These are phyloP conservation scores for Taphrina sp. DNA, from an alignment of 1,139 yeast genomes.

Conservation along the genomic window DNA sequence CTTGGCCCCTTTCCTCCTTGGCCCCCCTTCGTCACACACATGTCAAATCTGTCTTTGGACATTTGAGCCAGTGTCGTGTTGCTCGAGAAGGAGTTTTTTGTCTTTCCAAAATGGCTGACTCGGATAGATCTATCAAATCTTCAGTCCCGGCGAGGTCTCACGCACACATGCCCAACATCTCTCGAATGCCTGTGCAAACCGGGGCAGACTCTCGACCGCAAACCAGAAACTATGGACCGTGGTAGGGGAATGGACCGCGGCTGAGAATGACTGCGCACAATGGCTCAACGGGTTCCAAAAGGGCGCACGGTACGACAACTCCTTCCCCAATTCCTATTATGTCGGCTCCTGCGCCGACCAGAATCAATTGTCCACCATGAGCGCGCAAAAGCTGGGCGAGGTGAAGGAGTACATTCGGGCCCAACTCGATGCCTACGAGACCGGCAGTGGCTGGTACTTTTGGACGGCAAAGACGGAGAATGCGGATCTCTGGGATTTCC, in stretches of 20 bases:
- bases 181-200: slow-evolving; percentile 61
- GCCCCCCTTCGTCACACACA: too few species aligned
- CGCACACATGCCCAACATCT: slow-evolving; percentile 63
- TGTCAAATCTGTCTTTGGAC: too few species aligned
- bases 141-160: slow-evolving; percentile 61
- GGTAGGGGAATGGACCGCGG: slow-evolving; percentile 92
- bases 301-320: slow-evolving; percentile 83
- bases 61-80: slow-evolving; percentile 27
- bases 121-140: slow-evolving; percentile 72
- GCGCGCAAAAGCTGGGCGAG: slow-evolving; percentile 39
- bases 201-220: slow-evolving; percentile 47
- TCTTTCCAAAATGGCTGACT: not conserved
- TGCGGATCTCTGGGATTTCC: slow-evolving; percentile 83
- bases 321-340: slow-evolving; percentile 51
- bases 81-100: slow-evolving; percentile 37
- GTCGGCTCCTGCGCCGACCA: slow-evolving; percentile 59
- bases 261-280: slow-evolving; percentile 77
- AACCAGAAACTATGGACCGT: slow-evolving; percentile 68
- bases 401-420: slow-evolving; percentile 79
- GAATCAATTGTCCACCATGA: slow-evolving; percentile 39
- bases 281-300: slow-evolving; percentile 91
- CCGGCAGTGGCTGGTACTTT: slow-evolving; percentile 71
- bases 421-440: slow-evolving; percentile 77
- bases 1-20: too few species aligned
- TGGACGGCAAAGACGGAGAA: slow-evolving; percentile 91